A percentile compares a stretch with the other conserved stretches of the same genome.
phyloP scores from a whole-genome alignment of 768 basidiomycete species.

The Pulveroboletus sp. region DNA sequence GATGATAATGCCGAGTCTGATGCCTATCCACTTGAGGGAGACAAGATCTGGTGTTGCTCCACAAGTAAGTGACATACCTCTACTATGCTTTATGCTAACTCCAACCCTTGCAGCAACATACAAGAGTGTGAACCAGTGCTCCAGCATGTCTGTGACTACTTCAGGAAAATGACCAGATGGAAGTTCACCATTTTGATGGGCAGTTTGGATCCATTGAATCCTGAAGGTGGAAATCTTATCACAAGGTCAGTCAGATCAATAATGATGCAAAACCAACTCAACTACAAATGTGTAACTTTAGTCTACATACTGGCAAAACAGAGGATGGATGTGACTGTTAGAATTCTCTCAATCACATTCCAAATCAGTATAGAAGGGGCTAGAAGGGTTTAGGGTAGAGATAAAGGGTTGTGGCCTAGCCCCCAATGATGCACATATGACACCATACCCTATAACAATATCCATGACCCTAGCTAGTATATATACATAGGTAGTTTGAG shows the following conservation, averaged over 20 bases:
- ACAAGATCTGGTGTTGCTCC: neutral
- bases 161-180: neutral
- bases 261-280: neutral
- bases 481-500: too few relatives aligned
- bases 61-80: neutral
- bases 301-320: neutral
- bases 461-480: too few relatives aligned
- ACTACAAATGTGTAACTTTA: neutral
- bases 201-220: neutral
- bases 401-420: too few relatives aligned
- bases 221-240: neutral
- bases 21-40: neutral
- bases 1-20: neutral
- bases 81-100: too few relatives aligned
- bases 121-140: neutral
- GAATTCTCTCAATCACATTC: too few relatives aligned
- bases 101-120: neutral
- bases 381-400: too few relatives aligned
- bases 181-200: neutral
- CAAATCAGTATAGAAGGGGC: too few relatives aligned
- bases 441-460: too few relatives aligned
- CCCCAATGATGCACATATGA: too few relatives aligned
- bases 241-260: neutral
- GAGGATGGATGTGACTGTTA: neutral
- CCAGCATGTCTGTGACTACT: neutral